Conservation (phyloP, 805 yeast genomes). For the Wickerhamomyces ciferrii region DNA sequence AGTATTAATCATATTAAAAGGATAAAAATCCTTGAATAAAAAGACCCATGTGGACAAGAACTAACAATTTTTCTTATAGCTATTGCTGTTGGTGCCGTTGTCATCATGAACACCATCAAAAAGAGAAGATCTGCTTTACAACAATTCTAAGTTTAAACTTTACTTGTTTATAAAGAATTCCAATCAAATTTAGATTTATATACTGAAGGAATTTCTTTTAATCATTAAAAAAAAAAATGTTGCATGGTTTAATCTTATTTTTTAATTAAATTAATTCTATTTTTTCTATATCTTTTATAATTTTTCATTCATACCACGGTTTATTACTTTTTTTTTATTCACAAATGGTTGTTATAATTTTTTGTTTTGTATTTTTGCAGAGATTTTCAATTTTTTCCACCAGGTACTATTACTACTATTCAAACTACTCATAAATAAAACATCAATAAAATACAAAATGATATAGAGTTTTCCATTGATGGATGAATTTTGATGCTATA, state of each 20-base stretch:
- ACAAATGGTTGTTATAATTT: not conserved
- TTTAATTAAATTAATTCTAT: not conserved
- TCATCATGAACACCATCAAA: constrained; percentile 7
- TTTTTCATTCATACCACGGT: not conserved
- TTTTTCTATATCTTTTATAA: too few relatives aligned
- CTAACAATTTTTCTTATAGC: not conserved
- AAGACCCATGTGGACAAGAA: not conserved
- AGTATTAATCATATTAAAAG: constrained; percentile 4
- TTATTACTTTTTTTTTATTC: not conserved
- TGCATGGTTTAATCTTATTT: not conserved
- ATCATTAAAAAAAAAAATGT: not conserved
- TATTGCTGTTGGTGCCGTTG: constrained; percentile 13
- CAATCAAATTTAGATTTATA: not conserved
- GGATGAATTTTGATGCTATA: not conserved
- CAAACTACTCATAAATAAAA: too few relatives aligned
- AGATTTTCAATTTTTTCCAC: not conserved
- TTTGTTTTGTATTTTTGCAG: not conserved
- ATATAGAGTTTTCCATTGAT: not conserved
- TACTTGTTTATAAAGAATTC: not conserved
- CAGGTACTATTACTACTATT: not conserved
- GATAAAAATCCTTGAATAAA: too few relatives aligned
- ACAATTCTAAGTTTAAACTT: constrained; percentile 13
- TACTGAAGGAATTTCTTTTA: too few relatives aligned
- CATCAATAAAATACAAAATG: too few relatives aligned
- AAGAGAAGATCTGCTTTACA: constrained; percentile 21